Evolutionary conservation across 2,329 filamentous ascomycete genomes (phyloP).

Genomic region (Cytospora paraplurivora): DNA sequence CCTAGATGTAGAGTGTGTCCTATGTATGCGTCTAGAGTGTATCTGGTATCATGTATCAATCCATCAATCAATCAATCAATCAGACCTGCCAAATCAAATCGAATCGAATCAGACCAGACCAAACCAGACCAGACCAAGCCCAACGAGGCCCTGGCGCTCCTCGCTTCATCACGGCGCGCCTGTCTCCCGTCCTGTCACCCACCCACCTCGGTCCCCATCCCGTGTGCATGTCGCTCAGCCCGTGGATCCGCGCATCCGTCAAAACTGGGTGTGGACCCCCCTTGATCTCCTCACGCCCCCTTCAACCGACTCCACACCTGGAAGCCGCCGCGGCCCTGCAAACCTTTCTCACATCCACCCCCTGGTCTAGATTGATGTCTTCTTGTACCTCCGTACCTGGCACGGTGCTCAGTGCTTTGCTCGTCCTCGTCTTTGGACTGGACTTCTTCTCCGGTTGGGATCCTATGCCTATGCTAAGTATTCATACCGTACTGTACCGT

Average conservation of each 20-base stretch:
- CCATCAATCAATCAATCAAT: background rate
- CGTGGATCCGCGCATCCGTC: slow-evolving; percentile 1
- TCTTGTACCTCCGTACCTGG: background rate
- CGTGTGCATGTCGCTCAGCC: slow-evolving; percentile 1
- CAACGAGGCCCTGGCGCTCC: slow-evolving; percentile 6
- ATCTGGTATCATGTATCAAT: background rate
- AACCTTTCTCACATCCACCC: background rate
- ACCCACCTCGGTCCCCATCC: slow-evolving; percentile 7
- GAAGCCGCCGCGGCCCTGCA: slow-evolving; percentile 1
- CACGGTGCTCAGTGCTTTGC: background rate
- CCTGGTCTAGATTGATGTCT: background rate
- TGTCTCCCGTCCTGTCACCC: slow-evolving; percentile 14
- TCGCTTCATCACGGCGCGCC: slow-evolving; percentile 16
- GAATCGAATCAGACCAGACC: too few relatives aligned
- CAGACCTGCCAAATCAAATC: too few relatives aligned
- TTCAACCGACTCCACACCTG: background rate
- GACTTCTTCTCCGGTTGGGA: background rate
- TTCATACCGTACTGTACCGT: background rate
- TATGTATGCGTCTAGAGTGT: too few relatives aligned
- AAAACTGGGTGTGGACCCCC: background rate
- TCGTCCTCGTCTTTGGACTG: background rate
- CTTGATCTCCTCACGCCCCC: background rate
- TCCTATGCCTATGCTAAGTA: background rate
- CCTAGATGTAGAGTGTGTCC: too few relatives aligned
- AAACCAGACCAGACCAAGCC: background rate